Base-by-base conservation (phyloP, 2,329 filamentous ascomycete species). In the Penicillium aurantiogriseum region DNA sequence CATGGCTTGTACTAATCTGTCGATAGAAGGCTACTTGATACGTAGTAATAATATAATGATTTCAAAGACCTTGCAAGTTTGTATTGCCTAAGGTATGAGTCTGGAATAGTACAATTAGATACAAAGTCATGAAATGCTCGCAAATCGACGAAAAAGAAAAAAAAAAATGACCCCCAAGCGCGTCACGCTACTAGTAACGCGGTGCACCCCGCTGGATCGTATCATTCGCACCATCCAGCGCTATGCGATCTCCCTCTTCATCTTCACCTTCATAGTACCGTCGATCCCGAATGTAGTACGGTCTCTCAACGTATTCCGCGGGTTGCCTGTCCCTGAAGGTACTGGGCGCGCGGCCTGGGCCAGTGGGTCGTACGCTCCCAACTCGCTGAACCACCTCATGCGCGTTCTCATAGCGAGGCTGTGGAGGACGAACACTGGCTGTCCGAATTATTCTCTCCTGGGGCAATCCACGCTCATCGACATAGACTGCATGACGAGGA, bases 401-500 rank as follows among this genome's bases (percentile, higher is more conserved):
- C 19, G 69, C 67, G 49, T 78, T 76, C 44, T 79, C 76, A 59
- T 81, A 81, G 54, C 76, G 73, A 27, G 72, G 59, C 17, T 69
- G 59, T n/a, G 76, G 73, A 21, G 87, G 85, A 46, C 85, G 81
- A 35, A 85, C 81, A 68, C 86, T 88, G 8, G 83, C 70, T 33
- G 85, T 77, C 56, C 86, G 78, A 42, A 81, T 67, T 42, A 82
- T 67, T 61, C 85, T 85, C 56, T 86, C 84, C 36, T 81, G 77
- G 3, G 81, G 75, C 80, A 83, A 38, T 80, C 83, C 61, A 74
- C 88, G 83, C 67, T 93, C 90, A 65, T 92, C 91, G 43, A 88
- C 74, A 51, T 78, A 79, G 8, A 74, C 66, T 25, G 69, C 61
- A 39, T 67, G 75, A 17, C 71, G 71, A 33, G 69, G 61, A 29